Percentiles rank a stretch among this genome's conserved stretches.
phyloP scores from a whole-genome alignment of 225 moss, liverwort and hornwort genomes.

The Pseudoscleropodium purum region DNA sequence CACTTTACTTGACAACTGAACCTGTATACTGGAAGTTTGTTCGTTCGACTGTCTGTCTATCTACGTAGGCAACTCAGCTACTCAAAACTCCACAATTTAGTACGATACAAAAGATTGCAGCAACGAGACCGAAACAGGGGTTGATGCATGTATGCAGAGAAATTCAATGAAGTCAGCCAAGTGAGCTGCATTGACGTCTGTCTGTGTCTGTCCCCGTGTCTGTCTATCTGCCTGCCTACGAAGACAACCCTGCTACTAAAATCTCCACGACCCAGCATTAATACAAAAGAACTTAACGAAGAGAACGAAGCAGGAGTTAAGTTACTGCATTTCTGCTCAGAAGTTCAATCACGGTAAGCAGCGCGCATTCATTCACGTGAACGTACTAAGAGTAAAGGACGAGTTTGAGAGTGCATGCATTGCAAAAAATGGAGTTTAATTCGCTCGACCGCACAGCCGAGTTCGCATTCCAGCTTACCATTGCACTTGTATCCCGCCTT shows the following conservation, averaged over 20 bases:
- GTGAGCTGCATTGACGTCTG: neutral
- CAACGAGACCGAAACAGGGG: neutral
- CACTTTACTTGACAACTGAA: neutral
- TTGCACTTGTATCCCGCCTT: conserved; percentile 25
- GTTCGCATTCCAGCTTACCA: neutral
- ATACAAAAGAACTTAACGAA: too few species aligned
- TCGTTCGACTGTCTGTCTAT: too few species aligned
- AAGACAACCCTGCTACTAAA: too few species aligned
- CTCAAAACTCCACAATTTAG: neutral
- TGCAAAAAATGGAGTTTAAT: neutral
- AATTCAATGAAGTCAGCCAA: too few species aligned
- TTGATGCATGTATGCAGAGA: neutral
- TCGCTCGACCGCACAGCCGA: too few species aligned
- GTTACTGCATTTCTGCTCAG: neutral
- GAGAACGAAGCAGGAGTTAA: neutral
- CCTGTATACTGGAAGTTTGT: neutral
- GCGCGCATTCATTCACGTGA: neutral
- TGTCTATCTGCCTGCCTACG: neutral
- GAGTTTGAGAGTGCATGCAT: neutral
- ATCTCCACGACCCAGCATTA: too few species aligned
- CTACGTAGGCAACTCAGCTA: too few species aligned
- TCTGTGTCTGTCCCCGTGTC: neutral
- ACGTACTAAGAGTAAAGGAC: neutral
- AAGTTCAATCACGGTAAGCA: too few species aligned
- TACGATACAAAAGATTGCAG: too few species aligned